phyloP scores from a whole-genome alignment of 1,284 basidiomycete species.

The Apiotrichum domesticum region DNA sequence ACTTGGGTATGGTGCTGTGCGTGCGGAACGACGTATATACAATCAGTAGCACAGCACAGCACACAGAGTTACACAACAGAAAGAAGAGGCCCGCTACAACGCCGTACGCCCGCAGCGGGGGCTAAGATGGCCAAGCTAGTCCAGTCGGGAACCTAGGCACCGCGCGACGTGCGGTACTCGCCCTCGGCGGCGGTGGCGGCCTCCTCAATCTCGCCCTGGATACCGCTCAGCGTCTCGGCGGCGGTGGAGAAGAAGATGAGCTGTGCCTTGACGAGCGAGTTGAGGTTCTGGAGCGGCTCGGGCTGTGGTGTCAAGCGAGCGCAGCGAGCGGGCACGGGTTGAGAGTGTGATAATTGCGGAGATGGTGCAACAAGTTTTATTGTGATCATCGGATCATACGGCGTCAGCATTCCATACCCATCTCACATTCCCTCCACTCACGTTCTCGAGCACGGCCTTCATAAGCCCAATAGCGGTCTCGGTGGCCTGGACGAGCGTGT shows the following conservation, averaged over 20 bases:
- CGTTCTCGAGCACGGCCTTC: constrained; percentile 96
- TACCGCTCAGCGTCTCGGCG: constrained; percentile 71
- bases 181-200: constrained; percentile 81
- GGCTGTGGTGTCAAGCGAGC: constrained; percentile 54
- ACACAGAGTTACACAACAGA: too few species aligned
- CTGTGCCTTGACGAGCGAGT: constrained; percentile 85
- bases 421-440: constrained; percentile 46
- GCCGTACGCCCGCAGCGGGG: too few species aligned
- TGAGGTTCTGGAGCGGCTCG: constrained; percentile 89
- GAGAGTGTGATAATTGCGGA: not conserved
- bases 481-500: constrained; percentile 92
- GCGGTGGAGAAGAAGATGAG: constrained; percentile 76
- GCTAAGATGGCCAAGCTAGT: too few species aligned
- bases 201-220: constrained; percentile 86
- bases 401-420: not conserved
- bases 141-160: constrained; percentile 23
- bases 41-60: too few species aligned
- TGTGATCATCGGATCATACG: too few species aligned
- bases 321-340: too few species aligned
- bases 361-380: too few species aligned
- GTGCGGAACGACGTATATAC: too few species aligned
- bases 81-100: too few species aligned
- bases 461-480: constrained; percentile 96
- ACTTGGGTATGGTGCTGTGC: too few species aligned
- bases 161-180: constrained; percentile 66